Evolutionary conservation across 2,329 filamentous ascomycete species (phyloP).

Genomic region (Epichloe festucae): DNA sequence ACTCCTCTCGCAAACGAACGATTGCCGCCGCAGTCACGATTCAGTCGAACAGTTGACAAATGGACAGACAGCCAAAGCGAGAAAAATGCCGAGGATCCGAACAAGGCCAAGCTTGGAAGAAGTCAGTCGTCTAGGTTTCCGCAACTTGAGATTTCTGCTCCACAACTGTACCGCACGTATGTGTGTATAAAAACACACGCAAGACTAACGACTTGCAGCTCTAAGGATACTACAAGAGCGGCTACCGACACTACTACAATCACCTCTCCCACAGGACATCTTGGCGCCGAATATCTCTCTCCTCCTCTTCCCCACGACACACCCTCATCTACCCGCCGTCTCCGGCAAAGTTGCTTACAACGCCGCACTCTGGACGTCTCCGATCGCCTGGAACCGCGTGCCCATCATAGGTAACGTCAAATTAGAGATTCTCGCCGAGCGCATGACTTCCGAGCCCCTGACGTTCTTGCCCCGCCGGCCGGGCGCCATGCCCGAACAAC

Average conservation of each 20-base stretch:
- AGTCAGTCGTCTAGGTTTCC: conserved; percentile 28
- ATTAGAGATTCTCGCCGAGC: conserved; percentile 77
- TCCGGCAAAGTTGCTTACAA: conserved; percentile 82
- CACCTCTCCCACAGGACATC: conserved; percentile 59
- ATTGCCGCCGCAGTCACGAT: conserved; percentile 13
- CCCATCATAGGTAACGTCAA: conserved; percentile 84
- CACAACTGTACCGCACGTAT: too few species aligned
- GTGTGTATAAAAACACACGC: background rate
- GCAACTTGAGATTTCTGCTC: too few species aligned
- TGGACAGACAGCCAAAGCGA: conserved; percentile 16
- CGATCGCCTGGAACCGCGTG: conserved; percentile 87
- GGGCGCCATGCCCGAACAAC: conserved; percentile 58
- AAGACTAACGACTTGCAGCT: conserved; percentile 26
- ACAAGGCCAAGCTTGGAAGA: conserved; percentile 50
- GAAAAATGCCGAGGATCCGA: conserved; percentile 32
- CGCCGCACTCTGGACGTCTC: conserved; percentile 89
- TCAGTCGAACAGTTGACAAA: conserved; percentile 18
- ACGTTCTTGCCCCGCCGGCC: conserved; percentile 33
- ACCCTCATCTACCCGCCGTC: conserved; percentile 83
- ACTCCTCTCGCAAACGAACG: conserved; percentile 1
- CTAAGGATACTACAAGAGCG: conserved; percentile 52
- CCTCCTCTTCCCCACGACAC: conserved; percentile 61
- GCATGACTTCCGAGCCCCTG: conserved; percentile 55
- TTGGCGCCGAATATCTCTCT: conserved; percentile 62
- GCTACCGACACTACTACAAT: conserved; percentile 53